Base-by-base conservation (phyloP, 1,139 yeast genomes). In the Hyphopichia wangnamkhiaoensis region DNA sequence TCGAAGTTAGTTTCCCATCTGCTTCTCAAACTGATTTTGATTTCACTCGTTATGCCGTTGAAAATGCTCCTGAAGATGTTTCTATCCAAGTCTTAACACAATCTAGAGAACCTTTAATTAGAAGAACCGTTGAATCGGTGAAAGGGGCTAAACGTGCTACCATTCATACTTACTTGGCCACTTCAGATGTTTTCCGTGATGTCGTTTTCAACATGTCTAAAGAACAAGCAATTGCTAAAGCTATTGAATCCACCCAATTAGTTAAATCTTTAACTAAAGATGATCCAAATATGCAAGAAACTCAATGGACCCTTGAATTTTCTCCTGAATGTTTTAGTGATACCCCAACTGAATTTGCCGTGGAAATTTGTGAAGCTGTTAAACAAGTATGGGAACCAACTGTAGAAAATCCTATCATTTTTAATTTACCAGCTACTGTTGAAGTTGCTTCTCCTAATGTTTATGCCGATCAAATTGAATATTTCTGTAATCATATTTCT, bases 401-500 rank as follows among this genome's bases (percentile, higher is more conserved):
- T 5, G 67, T 40, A 5, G 68, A 63, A 34, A 53, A 57, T 18
- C 78, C 78, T 14, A 65, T 72, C 31, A 72, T 72, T 37, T 72
- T 72, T 57, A 72, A 72, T 53, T 61, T 72, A 42, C 78, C 78
- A 6, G 78, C 78, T 8, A 72, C 78, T 5, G 77, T 72, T 7
- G 78, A 72, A 52, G 71, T 72, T 50, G 66, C 77, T 6, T 59
- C 73, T 18, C 78, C 78, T 15, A 71, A 72, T 44, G 62, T 71
- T n/a, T 72, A 71, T 44, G 78, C 78, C 34, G 78, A 72, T 52
- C 78, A 72, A 54, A 71, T 72, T 46, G 78, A 72, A 52, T 71
- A 69, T 50, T 72, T 72, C 50, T 61, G 71, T 37, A 65, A 56
- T 32, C 51, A 71, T 42, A 70, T 72, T 32, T 48, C 67, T 31